These are phyloP conservation scores for Aspergillus sp. DNA, from an alignment of 2,329 filamentous ascomycete genomes.

Conservation along the genomic window DNA sequence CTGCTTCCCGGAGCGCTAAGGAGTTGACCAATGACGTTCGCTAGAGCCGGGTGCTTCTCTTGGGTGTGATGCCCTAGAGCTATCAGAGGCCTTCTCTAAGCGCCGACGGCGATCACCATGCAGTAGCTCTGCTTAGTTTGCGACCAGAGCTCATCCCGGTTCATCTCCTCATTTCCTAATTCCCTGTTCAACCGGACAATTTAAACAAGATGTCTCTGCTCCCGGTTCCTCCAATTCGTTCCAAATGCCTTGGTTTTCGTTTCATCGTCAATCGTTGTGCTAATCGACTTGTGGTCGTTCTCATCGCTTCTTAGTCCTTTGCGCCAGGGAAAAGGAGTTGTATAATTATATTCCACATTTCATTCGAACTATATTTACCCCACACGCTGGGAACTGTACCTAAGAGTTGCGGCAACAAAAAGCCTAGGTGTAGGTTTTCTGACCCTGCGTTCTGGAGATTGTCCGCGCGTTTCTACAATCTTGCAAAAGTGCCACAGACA, in stretches of 20 bases:
- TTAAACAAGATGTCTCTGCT: neutral
- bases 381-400: no score
- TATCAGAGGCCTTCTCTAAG: slow-evolving; percentile 15
- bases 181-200: neutral
- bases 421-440: no score
- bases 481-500: no score
- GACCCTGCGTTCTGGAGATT: no score
- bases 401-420: no score
- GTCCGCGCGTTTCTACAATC: no score
- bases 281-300: no score
- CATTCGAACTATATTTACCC: no score
- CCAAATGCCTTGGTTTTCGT: neutral
- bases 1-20: slow-evolving; percentile 8
- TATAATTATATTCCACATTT: no score
- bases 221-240: neutral
- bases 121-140: slow-evolving; percentile 12
- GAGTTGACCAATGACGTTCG: slow-evolving; percentile 2
- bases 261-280: neutral
- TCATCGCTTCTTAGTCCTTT: no score
- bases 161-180: neutral
- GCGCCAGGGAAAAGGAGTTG: no score
- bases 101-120: slow-evolving; percentile 18
- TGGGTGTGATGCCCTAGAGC: neutral
- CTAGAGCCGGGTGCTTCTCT: neutral
- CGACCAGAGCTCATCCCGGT: neutral